Evolutionary conservation across 164 flowering plant species (phyloP).

Genomic region (Aristolochia californica): DNA sequence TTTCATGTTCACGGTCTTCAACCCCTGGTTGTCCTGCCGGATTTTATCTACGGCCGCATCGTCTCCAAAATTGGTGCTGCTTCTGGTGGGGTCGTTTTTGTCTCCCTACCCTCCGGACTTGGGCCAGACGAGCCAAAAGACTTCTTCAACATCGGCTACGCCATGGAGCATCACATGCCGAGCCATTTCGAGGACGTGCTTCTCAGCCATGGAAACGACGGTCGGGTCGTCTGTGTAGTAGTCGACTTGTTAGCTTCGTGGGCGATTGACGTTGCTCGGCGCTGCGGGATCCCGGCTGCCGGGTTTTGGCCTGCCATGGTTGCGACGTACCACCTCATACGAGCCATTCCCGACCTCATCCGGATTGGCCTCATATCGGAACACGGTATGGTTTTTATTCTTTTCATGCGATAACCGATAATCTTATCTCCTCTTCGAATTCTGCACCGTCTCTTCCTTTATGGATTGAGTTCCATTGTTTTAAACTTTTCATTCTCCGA

Average conservation of each 20-base stretch:
- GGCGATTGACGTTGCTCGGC: conserved; percentile 48
- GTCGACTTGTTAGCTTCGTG: conserved; percentile 68
- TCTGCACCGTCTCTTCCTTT: too few species aligned
- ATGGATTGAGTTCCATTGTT: neutral
- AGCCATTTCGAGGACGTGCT: conserved; percentile 30
- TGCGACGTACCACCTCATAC: conserved; percentile 45
- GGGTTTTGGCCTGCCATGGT: conserved; percentile 95
- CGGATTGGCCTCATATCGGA: conserved; percentile 38
- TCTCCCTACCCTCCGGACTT: conserved; percentile 39
- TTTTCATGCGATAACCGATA: neutral
- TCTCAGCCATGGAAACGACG: conserved; percentile 11
- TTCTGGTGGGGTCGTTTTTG: conserved; percentile 9
- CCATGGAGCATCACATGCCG: conserved; percentile 72
- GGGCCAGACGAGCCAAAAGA: conserved; percentile 24
- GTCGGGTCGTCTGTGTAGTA: conserved; percentile 36
- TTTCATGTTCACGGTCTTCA: conserved; percentile 30
- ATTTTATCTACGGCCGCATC: conserved; percentile 36
- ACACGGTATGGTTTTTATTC: conserved; percentile 23
- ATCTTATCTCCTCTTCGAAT: neutral
- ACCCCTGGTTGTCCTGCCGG: conserved; percentile 41
- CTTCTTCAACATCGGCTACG: conserved; percentile 41
- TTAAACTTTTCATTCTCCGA: neutral
- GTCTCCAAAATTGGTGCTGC: neutral
- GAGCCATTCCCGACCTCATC: conserved; percentile 53
- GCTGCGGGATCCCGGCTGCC: conserved; percentile 32